phyloP scores from a whole-genome alignment of 768 basidiomycete genomes.

The Suillus subaureus region DNA sequence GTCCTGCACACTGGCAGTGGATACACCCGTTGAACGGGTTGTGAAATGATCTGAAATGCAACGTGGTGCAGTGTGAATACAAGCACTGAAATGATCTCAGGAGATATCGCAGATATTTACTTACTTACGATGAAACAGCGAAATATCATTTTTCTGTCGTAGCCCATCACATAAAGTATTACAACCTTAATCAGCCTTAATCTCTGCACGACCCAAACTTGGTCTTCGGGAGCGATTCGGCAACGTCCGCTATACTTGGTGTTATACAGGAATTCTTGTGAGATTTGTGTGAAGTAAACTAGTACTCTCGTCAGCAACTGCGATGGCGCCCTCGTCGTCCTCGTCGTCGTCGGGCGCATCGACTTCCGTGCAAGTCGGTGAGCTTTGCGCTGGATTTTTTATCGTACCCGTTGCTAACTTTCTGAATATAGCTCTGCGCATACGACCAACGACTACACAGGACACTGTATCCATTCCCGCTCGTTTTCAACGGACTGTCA shows the following conservation, averaged over 20 bases:
- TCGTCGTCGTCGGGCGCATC: constrained; percentile 62
- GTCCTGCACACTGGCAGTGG: neutral
- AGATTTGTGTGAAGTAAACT: constrained; percentile 7
- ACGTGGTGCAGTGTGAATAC: neutral
- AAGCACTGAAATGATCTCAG: neutral
- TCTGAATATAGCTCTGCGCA: constrained; percentile 70
- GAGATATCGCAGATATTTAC: neutral
- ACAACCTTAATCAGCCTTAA: neutral
- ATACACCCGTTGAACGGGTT: neutral
- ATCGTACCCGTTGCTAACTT: constrained; percentile 19
- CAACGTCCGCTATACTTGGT: neutral
- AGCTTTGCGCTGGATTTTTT: constrained; percentile 38
- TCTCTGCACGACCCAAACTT: neutral
- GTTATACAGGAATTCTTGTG: neutral
- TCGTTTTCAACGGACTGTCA: constrained; percentile 90
- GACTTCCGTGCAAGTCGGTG: constrained; percentile 94
- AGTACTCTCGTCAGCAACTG: constrained; percentile 28
- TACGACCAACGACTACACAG: constrained; percentile 84
- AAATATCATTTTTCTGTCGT: neutral
- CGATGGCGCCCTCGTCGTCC: constrained; percentile 78
- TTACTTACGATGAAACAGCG: neutral
- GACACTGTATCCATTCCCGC: constrained; percentile 86
- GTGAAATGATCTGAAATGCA: neutral
- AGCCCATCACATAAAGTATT: neutral
- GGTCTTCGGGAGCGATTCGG: constrained; percentile 1